Conservation (phyloP, 139 green algal species). For the Chlorella vulgaris region DNA sequence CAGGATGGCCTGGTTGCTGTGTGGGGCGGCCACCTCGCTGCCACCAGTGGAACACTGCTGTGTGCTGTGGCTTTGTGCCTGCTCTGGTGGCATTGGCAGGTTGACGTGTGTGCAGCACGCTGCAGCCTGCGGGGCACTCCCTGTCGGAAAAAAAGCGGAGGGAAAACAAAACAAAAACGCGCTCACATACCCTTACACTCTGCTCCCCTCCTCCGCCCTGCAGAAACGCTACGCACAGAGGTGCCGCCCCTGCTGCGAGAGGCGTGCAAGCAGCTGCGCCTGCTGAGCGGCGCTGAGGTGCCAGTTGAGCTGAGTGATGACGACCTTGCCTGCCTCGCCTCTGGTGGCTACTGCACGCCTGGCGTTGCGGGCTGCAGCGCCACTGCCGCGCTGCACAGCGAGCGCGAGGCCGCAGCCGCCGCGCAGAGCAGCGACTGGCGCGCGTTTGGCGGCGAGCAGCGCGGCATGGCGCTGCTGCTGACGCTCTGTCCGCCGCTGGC, state of each 20-base stretch:
- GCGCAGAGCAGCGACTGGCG: not conserved
- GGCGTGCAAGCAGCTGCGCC: not conserved
- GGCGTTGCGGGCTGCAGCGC: not conserved
- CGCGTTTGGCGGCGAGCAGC: not conserved
- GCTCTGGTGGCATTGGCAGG: too few species aligned
- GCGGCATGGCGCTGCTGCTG: constrained; percentile 22
- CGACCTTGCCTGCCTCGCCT: constrained; percentile 12
- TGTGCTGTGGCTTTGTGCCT: too few species aligned
- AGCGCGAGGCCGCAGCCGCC: not conserved
- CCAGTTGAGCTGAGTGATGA: not conserved
- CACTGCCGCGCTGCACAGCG: not conserved
- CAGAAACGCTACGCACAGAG: constrained; percentile 51
- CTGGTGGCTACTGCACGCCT: not conserved
- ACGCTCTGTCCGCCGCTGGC: constrained; percentile 51
- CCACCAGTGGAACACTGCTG: too few species aligned
- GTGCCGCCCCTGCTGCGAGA: constrained; percentile 32
- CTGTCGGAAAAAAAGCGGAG: too few species aligned
- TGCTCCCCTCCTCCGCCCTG: not conserved
- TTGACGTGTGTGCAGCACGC: too few species aligned
- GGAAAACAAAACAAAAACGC: not conserved
- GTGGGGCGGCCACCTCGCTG: not conserved
- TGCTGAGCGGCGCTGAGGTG: not conserved
- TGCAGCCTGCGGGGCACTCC: too few species aligned
- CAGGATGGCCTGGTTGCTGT: not conserved
- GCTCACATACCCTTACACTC: not conserved